phyloP scores from a whole-genome alignment of 2,329 filamentous ascomycete genomes.

The Claviceps sp. region DNA sequence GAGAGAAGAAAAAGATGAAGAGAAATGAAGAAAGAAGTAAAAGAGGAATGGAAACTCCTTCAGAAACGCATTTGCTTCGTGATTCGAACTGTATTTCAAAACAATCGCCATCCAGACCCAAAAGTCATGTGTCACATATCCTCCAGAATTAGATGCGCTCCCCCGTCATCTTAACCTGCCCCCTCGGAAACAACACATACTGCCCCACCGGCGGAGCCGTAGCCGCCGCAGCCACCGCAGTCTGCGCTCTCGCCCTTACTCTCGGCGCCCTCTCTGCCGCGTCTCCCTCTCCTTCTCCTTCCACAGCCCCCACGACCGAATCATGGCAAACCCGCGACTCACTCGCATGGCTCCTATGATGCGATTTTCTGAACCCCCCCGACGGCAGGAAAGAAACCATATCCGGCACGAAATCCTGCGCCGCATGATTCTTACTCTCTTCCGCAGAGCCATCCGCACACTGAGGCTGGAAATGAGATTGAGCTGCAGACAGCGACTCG shows the following conservation, averaged over 20 bases:
- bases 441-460: constrained; percentile 9
- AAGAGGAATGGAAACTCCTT: neutral
- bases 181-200: constrained; percentile 32
- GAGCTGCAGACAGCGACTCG: constrained; percentile 16
- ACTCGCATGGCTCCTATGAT: constrained; percentile 25
- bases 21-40: neutral
- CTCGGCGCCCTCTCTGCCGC: too few relatives aligned
- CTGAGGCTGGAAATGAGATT: constrained; percentile 1
- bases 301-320: constrained; percentile 17
- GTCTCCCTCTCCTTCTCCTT: constrained; percentile 5
- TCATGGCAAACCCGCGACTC: constrained; percentile 22
- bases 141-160: constrained; percentile 18
- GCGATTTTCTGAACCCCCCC: constrained; percentile 11
- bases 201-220: constrained; percentile 31
- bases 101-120: too few relatives aligned
- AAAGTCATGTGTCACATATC: too few relatives aligned
- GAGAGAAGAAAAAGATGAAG: neutral
- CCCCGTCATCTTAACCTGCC: constrained; percentile 17
- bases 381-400: constrained; percentile 17
- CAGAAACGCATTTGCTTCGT: too few relatives aligned
- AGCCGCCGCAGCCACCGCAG: constrained; percentile 27
- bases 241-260: constrained; percentile 28
- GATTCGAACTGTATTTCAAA: too few relatives aligned
- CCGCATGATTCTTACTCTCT: constrained; percentile 8
- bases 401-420: constrained; percentile 21